Evolutionary conservation across 441 rosid genomes (phyloP).

Genomic region (Theobroma grandiflorum): DNA sequence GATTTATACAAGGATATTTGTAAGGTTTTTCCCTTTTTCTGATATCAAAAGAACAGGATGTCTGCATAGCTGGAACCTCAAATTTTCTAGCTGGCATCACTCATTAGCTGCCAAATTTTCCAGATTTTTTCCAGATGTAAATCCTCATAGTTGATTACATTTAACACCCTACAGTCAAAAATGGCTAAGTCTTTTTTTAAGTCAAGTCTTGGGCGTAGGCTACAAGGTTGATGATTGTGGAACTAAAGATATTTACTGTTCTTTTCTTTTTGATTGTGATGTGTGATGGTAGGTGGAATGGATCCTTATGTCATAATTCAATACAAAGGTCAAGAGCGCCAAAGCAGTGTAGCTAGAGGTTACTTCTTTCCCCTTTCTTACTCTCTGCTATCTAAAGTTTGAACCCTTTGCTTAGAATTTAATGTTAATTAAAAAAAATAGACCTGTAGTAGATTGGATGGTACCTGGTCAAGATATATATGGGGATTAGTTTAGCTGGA

Average conservation of each 20-base stretch:
- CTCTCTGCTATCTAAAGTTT: not conserved
- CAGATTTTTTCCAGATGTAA: not conserved
- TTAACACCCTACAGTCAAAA: not conserved
- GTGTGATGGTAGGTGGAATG: conserved; percentile 47
- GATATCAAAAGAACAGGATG: not conserved
- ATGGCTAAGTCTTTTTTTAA: not conserved
- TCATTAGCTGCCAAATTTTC: not conserved
- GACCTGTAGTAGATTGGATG: not conserved
- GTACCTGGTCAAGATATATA: not conserved
- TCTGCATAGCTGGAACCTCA: not conserved
- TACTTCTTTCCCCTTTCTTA: not conserved
- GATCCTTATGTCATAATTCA: conserved; percentile 80
- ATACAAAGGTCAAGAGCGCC: conserved; percentile 74
- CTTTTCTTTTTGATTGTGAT: conserved; percentile 3
- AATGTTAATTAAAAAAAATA: not conserved
- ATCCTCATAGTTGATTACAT: not conserved
- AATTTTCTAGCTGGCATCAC: not conserved
- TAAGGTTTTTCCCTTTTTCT: not conserved
- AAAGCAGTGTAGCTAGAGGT: conserved; percentile 76
- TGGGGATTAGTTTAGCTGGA: not conserved
- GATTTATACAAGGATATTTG: not conserved
- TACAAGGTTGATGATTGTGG: not conserved
- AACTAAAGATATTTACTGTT: not conserved
- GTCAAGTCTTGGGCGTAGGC: not conserved
- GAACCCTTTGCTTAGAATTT: not conserved